Base-by-base conservation (phyloP, 169 alveolate species). In the Plasmodium yoelii region DNA sequence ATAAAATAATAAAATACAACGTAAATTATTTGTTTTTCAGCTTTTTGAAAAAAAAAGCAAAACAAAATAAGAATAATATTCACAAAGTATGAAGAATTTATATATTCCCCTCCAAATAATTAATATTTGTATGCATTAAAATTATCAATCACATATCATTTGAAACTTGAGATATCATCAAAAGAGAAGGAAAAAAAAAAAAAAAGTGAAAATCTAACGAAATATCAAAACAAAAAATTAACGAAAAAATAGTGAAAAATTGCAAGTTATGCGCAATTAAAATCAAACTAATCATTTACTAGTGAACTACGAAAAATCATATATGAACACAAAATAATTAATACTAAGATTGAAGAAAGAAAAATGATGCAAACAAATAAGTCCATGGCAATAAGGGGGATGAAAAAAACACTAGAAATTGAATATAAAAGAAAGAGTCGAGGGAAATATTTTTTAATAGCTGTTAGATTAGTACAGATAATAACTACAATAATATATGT, bases 401-500 rank as follows among this genome's bases (percentile, higher is more conserved):
- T 49, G 22, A 56, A 15, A n/a, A 24, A 19, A 12, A n/a, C 71
- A 18, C 51, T 24, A n/a, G n/a, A 19, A 73, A 13, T 22, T 39
- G 49, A 15, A 56, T 15, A n/a, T 24, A n/a, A 34, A 73, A 60
- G 42, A 39, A 42, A 3, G 28, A 68, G 24, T 49, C 65, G 51
- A 39, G 39, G 69, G 5, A 60, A 67, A 53, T 46, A 12, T 46
- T 26, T 61, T 34, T 56, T 65, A 1, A 34, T 80, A 53, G 67
- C 71, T 19, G n/a, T 56, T 19, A 65, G 82, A 53, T 18, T 80
- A 24, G 22, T 80, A 12, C 68, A 67, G 18, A 44, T 67, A 65
- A 51, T 49, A 55, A 46, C 72, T 53, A 67, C 72, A 59, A 47
- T 44, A 53, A 56, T 61, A 59, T 65, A 80, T 67, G 61, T 67